A percentile compares a stretch with the other conserved stretches of the same genome.
phyloP scores from a whole-genome alignment of 441 rosid species.

The Pelargonium hybrid region DNA sequence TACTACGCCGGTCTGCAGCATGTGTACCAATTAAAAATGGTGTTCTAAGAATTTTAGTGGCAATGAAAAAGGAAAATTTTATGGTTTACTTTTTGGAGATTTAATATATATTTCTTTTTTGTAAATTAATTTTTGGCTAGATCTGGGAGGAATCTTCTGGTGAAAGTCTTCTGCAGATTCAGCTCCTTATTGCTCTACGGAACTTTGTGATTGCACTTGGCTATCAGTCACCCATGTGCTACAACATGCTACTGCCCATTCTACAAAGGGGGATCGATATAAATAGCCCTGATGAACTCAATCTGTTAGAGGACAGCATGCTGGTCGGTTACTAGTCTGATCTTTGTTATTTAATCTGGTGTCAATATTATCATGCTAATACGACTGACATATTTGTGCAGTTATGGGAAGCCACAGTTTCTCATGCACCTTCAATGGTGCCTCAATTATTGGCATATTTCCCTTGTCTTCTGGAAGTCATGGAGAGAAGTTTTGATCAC shows the following conservation, averaged over 20 bases:
- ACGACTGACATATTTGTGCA: slow-evolving; percentile 31
- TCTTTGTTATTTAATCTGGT: slow-evolving; percentile 14
- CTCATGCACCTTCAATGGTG: slow-evolving; percentile 85
- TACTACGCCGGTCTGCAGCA: not conserved
- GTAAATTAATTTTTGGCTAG: slow-evolving; percentile 28
- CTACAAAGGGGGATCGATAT: slow-evolving; percentile 78
- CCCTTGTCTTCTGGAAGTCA: slow-evolving; percentile 66
- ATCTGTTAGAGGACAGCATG: slow-evolving; percentile 92
- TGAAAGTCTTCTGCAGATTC: slow-evolving; percentile 95
- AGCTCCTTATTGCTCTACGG: slow-evolving; percentile 88
- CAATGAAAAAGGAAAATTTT: not conserved
- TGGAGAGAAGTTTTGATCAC: slow-evolving; percentile 92
- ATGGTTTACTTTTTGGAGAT: not conserved
- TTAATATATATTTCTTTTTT: slow-evolving; percentile 9
- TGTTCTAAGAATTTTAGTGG: not conserved
- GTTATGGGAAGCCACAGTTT: slow-evolving; percentile 94
- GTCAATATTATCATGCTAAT: slow-evolving; percentile 18
- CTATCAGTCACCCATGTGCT: slow-evolving; percentile 73
- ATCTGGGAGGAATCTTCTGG: slow-evolving; percentile 96
- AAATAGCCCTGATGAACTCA: slow-evolving; percentile 83
- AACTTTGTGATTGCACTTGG: slow-evolving; percentile 87
- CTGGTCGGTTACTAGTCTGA: slow-evolving; percentile 41
- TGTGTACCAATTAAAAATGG: not conserved
- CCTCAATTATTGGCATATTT: slow-evolving; percentile 74
- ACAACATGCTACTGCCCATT: slow-evolving; percentile 67